A percentile compares a stretch with the other conserved stretches of the same genome.
Evolutionary conservation across 2,329 filamentous ascomycete species (phyloP).

Genomic region (Acrocalymma vagum): DNA sequence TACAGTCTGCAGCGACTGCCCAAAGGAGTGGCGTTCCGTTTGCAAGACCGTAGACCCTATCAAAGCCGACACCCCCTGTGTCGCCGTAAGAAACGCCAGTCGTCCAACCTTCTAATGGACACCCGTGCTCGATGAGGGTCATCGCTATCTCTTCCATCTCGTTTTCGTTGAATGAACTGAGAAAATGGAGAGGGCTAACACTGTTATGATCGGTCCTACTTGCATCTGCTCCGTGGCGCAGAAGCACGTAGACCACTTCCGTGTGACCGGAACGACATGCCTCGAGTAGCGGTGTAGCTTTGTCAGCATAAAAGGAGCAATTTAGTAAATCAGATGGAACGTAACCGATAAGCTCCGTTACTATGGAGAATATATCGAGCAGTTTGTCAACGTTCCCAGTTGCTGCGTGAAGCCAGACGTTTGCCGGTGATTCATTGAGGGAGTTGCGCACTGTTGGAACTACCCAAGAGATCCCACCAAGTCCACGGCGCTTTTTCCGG

Average conservation of each 20-base stretch:
- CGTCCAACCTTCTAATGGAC: not conserved
- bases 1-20: constrained; percentile 1
- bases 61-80: not conserved
- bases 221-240: not conserved
- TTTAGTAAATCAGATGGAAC: no score
- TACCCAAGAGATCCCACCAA: no score
- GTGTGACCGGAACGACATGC: constrained; percentile 2
- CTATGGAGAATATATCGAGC: no score
- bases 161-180: not conserved
- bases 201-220: not conserved
- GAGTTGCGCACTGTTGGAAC: no score
- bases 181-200: not conserved
- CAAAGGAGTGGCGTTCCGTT: constrained; percentile 2
- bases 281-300: not conserved
- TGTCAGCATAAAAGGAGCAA: no score
- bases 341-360: no score
- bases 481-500: no score
- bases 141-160: not conserved
- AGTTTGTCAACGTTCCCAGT: no score
- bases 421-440: no score
- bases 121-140: not conserved
- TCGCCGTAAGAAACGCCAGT: not conserved
- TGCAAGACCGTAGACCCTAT: not conserved
- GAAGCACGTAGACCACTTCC: not conserved
- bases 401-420: no score